Evolutionary conservation across 345 rosid species (phyloP), one percentile per base, ranked within the genome.

Genomic region (Pistacia vera): DNA sequence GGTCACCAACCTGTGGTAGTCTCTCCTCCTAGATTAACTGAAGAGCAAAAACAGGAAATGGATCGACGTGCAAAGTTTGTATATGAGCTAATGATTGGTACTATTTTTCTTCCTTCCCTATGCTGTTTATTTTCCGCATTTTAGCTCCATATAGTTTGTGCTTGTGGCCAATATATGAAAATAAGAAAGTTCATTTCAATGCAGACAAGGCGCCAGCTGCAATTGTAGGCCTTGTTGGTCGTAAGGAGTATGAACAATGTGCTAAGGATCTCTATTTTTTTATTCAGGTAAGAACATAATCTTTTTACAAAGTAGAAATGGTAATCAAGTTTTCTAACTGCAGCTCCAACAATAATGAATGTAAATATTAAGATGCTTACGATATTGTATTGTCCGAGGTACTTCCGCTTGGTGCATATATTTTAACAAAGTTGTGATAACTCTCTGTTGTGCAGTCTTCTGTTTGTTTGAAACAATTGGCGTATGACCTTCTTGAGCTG

Each of bases 251-350:
- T 67, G 93, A 91, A 84, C 97, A 94, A 80, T 88, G 91, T 73
- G 96, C 93, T 0, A 91, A 87, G 84, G 99, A 97, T 79, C 90
- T 97, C 68, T 97, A 97, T 84, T 91, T 90, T 86, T 92, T 97
- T 81, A 88, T 97, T 78, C 98, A 97, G 97, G 99, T 92, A 88
- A 75, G 82, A 14, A 30, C 41, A 14, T 22, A 17, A 63, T 33
- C 30, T 20, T 12, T 4, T 12, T 16, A 14, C 28, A 20, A 28
- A 30, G n/a, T 4, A 17, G 33, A 35, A 70, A 16, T 4, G 46
- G 73, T 38, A 35, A 56, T 51, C 11, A 51, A 35, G 35, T 18
- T 52, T 69, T 69, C 28, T 35, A 12, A 20, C 14, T 11, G 13
- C n/a, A 11, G 46, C 2, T 10, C 17, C 52, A 35, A 46, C 33